Conservation (phyloP, 1,284 basidiomycete species). For the Albatrellus sp. region DNA sequence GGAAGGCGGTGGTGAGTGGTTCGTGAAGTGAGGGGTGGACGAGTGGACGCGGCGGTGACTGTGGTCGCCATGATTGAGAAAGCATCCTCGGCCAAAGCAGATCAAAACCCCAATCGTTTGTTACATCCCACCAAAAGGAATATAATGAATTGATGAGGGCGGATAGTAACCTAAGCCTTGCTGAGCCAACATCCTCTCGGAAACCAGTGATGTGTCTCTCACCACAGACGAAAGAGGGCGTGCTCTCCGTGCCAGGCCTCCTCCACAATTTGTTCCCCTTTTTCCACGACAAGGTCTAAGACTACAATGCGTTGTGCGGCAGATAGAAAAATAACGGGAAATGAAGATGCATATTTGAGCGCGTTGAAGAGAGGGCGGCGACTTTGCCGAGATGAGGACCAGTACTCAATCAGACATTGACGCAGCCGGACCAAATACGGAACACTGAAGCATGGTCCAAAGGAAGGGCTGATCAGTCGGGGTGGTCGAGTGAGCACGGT, state of each 20-base stretch:
- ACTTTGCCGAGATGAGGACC: slow-evolving; percentile 50
- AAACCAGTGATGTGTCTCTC: slow-evolving; percentile 14
- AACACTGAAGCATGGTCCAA: slow-evolving; percentile 35
- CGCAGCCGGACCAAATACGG: slow-evolving; percentile 88
- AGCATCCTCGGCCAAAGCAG: slow-evolving; percentile 37
- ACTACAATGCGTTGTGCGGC: slow-evolving; percentile 71
- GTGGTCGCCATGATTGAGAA: slow-evolving; percentile 12
- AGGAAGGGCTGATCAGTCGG: neutral
- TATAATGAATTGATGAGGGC: slow-evolving; percentile 86
- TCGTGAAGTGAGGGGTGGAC: slow-evolving; percentile 34
- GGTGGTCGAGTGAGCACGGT: neutral
- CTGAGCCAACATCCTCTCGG: neutral
- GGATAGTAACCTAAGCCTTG: slow-evolving; percentile 57
- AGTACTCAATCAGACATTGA: slow-evolving; percentile 87
- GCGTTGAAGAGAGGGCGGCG: slow-evolving; percentile 84
- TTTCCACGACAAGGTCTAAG: slow-evolving; percentile 37
- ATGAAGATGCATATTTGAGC: slow-evolving; percentile 91
- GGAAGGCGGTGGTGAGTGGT: slow-evolving; percentile 5
- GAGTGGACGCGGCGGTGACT: slow-evolving; percentile 26
- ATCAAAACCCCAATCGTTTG: slow-evolving; percentile 94
- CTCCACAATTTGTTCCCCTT: slow-evolving; percentile 29
- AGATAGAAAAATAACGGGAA: slow-evolving; percentile 94
- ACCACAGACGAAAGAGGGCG: slow-evolving; percentile 77
- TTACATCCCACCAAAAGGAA: slow-evolving; percentile 99
- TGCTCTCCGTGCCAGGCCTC: slow-evolving; percentile 68